Conservation (phyloP, 2,329 filamentous ascomycete species). For the Colletotrichum karsti region DNA sequence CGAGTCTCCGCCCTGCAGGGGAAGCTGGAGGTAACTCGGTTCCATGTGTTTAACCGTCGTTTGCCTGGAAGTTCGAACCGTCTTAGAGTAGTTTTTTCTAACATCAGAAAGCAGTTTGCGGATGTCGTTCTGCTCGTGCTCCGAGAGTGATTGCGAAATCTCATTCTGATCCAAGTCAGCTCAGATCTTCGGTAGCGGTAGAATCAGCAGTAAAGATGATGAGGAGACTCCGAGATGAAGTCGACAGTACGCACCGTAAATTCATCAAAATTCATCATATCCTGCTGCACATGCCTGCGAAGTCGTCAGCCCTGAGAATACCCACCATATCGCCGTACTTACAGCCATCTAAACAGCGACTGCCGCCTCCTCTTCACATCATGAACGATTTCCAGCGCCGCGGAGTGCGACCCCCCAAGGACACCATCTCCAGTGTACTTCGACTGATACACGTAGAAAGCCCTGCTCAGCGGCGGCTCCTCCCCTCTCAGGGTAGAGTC, state of each 20-base stretch:
- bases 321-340: conserved; percentile 1
- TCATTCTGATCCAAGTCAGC: conserved; percentile 39
- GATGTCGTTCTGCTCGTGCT: conserved; percentile 42
- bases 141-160: conserved; percentile 34
- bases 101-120: conserved; percentile 46
- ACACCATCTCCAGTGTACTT: conserved; percentile 48
- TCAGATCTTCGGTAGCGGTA: no score
- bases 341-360: conserved; percentile 53
- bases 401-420: conserved; percentile 44
- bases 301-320: conserved; percentile 25
- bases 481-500: conserved; percentile 30
- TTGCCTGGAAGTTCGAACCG: conserved; percentile 46
- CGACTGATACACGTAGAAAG: conserved; percentile 40
- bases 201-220: no score
- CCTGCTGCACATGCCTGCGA: conserved; percentile 46
- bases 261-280: conserved; percentile 51
- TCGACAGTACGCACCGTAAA: conserved; percentile 42
- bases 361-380: conserved; percentile 40
- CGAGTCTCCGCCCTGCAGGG: conserved; percentile 35
- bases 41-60: conserved; percentile 51
- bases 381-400: conserved; percentile 44
- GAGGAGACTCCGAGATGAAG: background rate
- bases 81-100: conserved; percentile 45
- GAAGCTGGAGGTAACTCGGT: conserved; percentile 46
- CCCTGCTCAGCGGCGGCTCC: conserved; percentile 11